Conservation (phyloP, 495 filamentous ascomycete genomes). For the Aspergillus cavernicola region DNA sequence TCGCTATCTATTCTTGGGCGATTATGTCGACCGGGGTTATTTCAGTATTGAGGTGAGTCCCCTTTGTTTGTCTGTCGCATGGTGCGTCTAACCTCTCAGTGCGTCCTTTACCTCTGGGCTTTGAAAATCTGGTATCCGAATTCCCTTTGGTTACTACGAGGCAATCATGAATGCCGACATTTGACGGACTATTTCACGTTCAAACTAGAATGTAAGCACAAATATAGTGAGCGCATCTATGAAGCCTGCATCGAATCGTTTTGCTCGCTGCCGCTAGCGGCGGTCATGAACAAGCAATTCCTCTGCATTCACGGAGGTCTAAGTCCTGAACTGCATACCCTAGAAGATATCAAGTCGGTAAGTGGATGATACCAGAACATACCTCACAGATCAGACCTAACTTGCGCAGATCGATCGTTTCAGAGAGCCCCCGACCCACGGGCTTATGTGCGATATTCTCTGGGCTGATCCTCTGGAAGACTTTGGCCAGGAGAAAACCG, state of each 20-base stretch:
- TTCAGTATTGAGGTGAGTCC: constrained; percentile 91
- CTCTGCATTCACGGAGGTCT: constrained; percentile 96
- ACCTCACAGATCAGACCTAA: background rate
- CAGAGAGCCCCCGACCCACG: constrained; percentile 93
- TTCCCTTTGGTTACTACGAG: constrained; percentile 91
- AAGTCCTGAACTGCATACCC: constrained; percentile 90
- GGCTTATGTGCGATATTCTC: constrained; percentile 97
- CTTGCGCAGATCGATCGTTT: constrained; percentile 84
- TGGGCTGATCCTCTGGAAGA: constrained; percentile 99
- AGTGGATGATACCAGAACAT: constrained; percentile 24
- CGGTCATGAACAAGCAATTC: constrained; percentile 99
- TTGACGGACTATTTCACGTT: constrained; percentile 99
- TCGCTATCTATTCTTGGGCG: constrained; percentile 91
- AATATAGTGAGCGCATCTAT: constrained; percentile 94
- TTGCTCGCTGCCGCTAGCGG: constrained; percentile 88
- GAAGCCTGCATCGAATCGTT: constrained; percentile 99
- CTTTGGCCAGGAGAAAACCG: constrained; percentile 97
- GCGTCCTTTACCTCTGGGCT: constrained; percentile 94
- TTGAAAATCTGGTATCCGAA: constrained; percentile 99
- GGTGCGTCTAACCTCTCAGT: constrained; percentile 44
- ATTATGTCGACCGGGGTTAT: constrained; percentile 97
- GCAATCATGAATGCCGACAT: constrained; percentile 98
- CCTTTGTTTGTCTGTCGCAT: background rate
- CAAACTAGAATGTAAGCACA: constrained; percentile 99
- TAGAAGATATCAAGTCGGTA: constrained; percentile 88